A percentile compares a stretch with the other conserved stretches of the same genome.
Evolutionary conservation across 2,329 filamentous ascomycete species (phyloP).

Genomic region (Claviceps sp.): DNA sequence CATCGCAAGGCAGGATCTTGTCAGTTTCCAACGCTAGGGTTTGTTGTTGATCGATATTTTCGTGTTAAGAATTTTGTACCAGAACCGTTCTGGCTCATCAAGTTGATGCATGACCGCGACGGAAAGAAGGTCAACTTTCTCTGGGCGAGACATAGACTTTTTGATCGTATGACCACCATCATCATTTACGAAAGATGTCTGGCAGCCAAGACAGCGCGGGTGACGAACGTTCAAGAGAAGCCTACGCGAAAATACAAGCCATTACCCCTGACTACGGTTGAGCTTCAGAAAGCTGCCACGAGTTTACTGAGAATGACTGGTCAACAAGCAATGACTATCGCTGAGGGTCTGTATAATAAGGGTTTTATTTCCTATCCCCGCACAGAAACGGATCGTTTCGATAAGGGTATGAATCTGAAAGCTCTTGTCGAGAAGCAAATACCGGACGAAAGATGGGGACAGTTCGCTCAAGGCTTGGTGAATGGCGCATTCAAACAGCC

Average conservation of each 20-base stretch:
- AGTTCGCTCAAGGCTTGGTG: constrained; percentile 62
- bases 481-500: constrained; percentile 70
- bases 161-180: constrained; percentile 70
- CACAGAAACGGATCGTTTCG: constrained; percentile 94
- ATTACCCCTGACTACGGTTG: constrained; percentile 84
- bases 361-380: constrained; percentile 96
- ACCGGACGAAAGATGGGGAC: constrained; percentile 63
- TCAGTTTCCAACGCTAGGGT: constrained; percentile 92
- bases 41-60: constrained; percentile 93
- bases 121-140: constrained; percentile 68
- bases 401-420: constrained; percentile 73
- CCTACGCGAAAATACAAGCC: constrained; percentile 92
- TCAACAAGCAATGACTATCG: constrained; percentile 76
- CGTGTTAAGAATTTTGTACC: constrained; percentile 87
- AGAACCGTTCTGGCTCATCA: constrained; percentile 88
- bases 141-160: constrained; percentile 73
- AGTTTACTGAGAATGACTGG: constrained; percentile 81
- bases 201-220: constrained; percentile 58
- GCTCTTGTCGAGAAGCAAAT: constrained; percentile 73
- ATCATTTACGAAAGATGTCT: constrained; percentile 82
- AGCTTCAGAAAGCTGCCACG: constrained; percentile 91
- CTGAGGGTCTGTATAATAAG: constrained; percentile 80
- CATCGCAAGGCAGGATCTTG: constrained; percentile 53
- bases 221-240: constrained; percentile 78
- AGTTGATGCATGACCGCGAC: constrained; percentile 65